Percentiles rank a stretch among this genome's conserved stretches.
Conservation (phyloP, 2,329 filamentous ascomycete genomes). For the Penicillium sp. region DNA sequence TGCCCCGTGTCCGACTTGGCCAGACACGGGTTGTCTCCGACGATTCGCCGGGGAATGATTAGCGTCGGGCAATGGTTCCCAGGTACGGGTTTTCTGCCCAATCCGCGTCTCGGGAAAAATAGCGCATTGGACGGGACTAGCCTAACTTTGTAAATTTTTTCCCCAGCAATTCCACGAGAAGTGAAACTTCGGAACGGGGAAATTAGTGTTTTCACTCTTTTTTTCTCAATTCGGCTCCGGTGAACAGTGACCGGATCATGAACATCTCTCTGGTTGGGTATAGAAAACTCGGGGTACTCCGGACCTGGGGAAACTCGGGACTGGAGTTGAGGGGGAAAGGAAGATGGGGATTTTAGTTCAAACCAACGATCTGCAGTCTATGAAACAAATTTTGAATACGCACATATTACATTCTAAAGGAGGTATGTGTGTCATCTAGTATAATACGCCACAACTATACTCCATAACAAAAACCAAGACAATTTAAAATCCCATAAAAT, state of each 20-base stretch:
- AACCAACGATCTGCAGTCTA: no score
- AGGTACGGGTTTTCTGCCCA: conserved; percentile 15
- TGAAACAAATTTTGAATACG: not conserved
- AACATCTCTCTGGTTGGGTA: not conserved
- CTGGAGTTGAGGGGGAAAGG: conserved; percentile 6
- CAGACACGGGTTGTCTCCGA: not conserved
- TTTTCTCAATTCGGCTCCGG: conserved; percentile 10
- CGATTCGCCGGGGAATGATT: conserved; percentile 6
- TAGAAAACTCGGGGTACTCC: not conserved
- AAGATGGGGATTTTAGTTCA: no score
- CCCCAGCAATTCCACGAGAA: not conserved
- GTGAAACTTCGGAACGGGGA: not conserved
- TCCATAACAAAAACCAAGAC: not conserved
- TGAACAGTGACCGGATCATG: conserved; percentile 1
- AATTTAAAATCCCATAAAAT: not conserved
- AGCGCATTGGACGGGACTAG: conserved; percentile 2
- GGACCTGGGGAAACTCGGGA: not conserved
- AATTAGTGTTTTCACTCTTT: not conserved
- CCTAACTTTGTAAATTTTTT: not conserved
- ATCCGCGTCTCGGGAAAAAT: conserved; percentile 20
- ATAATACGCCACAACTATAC: not conserved
- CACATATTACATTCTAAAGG: no score
- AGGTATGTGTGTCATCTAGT: not conserved
- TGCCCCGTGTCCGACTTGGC: not conserved
- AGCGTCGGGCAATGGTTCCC: no score